phyloP scores from a whole-genome alignment of 169 alveolate species.

The Cryptosporidium andersoni region DNA sequence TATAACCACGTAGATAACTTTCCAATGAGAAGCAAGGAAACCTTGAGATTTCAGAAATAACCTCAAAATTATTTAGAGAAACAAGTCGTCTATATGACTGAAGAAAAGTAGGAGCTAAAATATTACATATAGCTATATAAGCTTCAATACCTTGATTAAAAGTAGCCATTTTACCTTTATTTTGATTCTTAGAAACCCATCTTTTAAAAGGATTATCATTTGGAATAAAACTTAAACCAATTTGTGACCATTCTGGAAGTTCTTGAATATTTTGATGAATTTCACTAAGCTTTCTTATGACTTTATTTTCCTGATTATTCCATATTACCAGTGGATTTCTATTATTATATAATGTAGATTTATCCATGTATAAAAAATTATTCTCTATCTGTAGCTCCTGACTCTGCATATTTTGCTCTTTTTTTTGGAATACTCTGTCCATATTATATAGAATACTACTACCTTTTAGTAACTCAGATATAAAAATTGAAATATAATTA shows the following conservation, averaged over 20 bases:
- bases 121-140: slow-evolving; percentile 18
- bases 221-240: slow-evolving; percentile 9
- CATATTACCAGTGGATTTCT: slow-evolving; percentile 19
- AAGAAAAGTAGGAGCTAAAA: neutral
- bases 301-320: slow-evolving; percentile 15
- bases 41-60: neutral
- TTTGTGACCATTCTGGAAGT: slow-evolving; percentile 11
- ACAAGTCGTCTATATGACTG: neutral
- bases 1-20: slow-evolving; percentile 16
- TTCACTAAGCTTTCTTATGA: neutral
- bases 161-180: slow-evolving; percentile 11
- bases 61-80: neutral
- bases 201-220: slow-evolving; percentile 52
- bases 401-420: neutral
- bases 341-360: neutral
- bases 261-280: neutral
- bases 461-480: slow-evolving; percentile 22
- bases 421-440: neutral
- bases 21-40: slow-evolving; percentile 33
- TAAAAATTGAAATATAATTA: slow-evolving; percentile 32
- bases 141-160: slow-evolving; percentile 68
- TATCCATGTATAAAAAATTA: neutral
- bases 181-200: slow-evolving; percentile 38
- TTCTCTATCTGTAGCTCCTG: neutral
- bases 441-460: slow-evolving; percentile 14